Base-by-base conservation (phyloP, 768 basidiomycete species). In the Boletus tylopilopsis region DNA sequence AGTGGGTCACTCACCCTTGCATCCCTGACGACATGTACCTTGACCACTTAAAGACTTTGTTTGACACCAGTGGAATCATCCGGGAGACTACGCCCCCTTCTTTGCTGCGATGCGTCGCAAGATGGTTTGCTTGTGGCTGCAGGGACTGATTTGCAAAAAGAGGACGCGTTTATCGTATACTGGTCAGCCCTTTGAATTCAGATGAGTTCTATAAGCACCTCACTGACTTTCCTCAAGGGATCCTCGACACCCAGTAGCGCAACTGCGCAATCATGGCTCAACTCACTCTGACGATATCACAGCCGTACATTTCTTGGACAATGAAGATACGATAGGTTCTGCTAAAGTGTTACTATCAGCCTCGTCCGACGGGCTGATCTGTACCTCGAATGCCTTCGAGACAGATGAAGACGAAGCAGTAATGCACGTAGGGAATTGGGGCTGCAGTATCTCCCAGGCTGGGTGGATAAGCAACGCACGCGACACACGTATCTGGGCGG, bases 201-300 rank as follows among this genome's bases (percentile, higher is more conserved):
- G n/a, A 39, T 22, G 24, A 39, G 19, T 42, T 33, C 22, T 57
- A 49, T 34, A 33, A 37, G n/a, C 41, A 22, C 4, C 21, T 49
- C 12, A 45, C n/a, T 18, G 8, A 11, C n/a, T 24, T 39, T 22
- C 22, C 8, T 43, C 39, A 60, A 93, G 91, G 90, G 94, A 97
- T 65, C 85, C 86, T 18, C 81, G 94, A n/a, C 80, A 82, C 46
- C 82, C 91, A 10, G 75, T 73, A 2, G 74, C 78, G 1, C 87
- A 86, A 5, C 62, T 91, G 2, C 81, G 89, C 27, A 74, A 72
- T n/a, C 93, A 96, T 67, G 72, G 80, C 4, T 90, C 87, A 3
- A 92, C 91, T 0, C 94, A 97, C 62, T 94, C 93, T 3, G 94
- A 97, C 67, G 94, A 97, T 61, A 81, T 97, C 49, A 95, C 94